Evolutionary conservation across 495 filamentous ascomycete species (phyloP), one percentile per base, ranked within the genome.

Genomic region (Penicillium turbatum): DNA sequence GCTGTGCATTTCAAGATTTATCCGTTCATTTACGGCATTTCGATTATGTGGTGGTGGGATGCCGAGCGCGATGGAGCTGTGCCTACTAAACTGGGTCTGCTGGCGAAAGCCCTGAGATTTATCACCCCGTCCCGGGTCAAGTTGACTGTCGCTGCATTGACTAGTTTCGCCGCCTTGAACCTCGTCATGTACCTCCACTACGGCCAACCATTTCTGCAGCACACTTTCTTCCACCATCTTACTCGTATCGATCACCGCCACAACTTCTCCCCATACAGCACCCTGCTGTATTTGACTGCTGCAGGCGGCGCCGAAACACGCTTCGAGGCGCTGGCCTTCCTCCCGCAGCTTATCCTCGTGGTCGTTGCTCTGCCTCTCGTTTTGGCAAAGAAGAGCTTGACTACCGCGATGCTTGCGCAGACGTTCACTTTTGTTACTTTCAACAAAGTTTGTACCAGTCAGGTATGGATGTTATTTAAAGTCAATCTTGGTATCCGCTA

Each of bases 1-100:
- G 80, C 84, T 1, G 92, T 96, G 26, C 93, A 98, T 68, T 95
- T 97, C 67, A 98, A 98, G 75, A 98, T 98, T 50, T 98, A 97
- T 65, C 93, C 93, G 0, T 95, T 97, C 64, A 89, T 97, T 34
- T 98, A 98, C 70, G 92, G 87, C 1, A 77, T 82, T 0, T 86
- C 89, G 0, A 88, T 97, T 27, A 64, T 97, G 7, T 95, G 88
- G 88, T 92, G 86, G 86, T 82, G 96, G 75, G 88, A 89, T 57
- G 68, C 69, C 0, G 78, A 83, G 36, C 59, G 57, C n/a, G 65
- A 68, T 47, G 59, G 59, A 8, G 42, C 55, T 42, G 21, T 21
- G 13, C 34, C 53, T 13, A 7, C 48, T 34, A 19, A 51, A 0
- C 39, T 56, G 0, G 42, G 26, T 27, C 26, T 64, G 3, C 6